Evolutionary conservation across 495 filamentous ascomycete genomes (phyloP).

Genomic region (Parathielavia appendiculata): DNA sequence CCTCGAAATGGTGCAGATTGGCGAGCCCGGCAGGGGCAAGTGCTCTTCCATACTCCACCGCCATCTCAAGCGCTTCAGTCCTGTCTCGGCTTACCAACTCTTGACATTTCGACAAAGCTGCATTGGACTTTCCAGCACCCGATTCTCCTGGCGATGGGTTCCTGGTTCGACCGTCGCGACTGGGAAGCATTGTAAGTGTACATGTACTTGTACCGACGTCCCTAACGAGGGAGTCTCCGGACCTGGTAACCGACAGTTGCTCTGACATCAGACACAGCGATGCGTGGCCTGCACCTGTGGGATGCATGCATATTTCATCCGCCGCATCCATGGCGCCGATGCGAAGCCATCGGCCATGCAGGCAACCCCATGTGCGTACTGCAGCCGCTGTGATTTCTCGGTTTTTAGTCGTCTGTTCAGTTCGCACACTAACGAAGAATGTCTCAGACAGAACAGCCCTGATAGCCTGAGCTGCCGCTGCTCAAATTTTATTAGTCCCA

Average conservation of each 20-base stretch:
- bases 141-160: background rate
- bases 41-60: too few relatives aligned
- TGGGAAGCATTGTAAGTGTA: too few relatives aligned
- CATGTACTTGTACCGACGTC: too few relatives aligned
- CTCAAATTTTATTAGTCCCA: too few relatives aligned
- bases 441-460: slow-evolving; percentile 2
- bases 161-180: too few relatives aligned
- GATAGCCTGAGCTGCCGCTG: too few relatives aligned
- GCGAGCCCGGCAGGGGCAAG: too few relatives aligned
- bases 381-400: background rate
- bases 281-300: background rate
- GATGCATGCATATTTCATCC: slow-evolving; percentile 4
- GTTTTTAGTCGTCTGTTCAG: background rate
- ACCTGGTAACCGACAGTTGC: background rate
- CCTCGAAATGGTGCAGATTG: background rate
- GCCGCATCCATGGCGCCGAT: background rate
- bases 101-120: background rate
- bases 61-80: too few relatives aligned
- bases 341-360: slow-evolving; percentile 2
- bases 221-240: too few relatives aligned
- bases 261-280: slow-evolving; percentile 4
- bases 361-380: background rate
- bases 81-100: background rate
- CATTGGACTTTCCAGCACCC: background rate
- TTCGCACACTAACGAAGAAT: background rate